Evolutionary conservation across 805 yeast genomes (phyloP).

Genomic region (Cyberlindnera nakhonratchasimensis): DNA sequence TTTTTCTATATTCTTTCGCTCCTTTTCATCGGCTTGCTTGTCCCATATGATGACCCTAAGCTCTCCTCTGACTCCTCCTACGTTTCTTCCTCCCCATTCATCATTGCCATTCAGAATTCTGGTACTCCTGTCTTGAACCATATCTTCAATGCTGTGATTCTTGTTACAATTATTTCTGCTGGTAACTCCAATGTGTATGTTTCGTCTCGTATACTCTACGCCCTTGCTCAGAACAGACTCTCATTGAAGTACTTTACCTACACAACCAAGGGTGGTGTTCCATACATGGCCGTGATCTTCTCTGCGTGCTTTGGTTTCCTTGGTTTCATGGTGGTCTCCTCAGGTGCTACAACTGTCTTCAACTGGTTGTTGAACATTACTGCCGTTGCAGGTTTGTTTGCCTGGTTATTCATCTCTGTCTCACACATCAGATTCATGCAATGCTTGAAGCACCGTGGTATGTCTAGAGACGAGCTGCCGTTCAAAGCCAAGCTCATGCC

Average conservation of each 20-base stretch:
- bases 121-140: conserved; percentile 66
- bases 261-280: conserved; percentile 59
- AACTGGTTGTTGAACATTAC: conserved; percentile 71
- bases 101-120: conserved; percentile 64
- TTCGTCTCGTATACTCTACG: conserved; percentile 64
- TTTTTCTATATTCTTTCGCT: conserved; percentile 63
- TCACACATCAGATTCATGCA: conserved; percentile 70
- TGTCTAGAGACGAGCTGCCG: conserved; percentile 66
- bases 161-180: conserved; percentile 69
- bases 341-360: conserved; percentile 56
- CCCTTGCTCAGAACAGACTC: conserved; percentile 55
- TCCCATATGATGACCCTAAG: conserved; percentile 63
- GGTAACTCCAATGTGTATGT: conserved; percentile 74
- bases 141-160: conserved; percentile 68
- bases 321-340: conserved; percentile 55
- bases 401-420: conserved; percentile 65
- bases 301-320: conserved; percentile 62
- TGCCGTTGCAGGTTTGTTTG: conserved; percentile 72
- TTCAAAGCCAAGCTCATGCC: conserved; percentile 76
- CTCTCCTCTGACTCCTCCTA: conserved; percentile 36
- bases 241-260: conserved; percentile 52
- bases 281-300: conserved; percentile 51
- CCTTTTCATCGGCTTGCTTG: conserved; percentile 66
- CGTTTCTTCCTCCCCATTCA: conserved; percentile 63
- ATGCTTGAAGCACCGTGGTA: conserved; percentile 58